Evolutionary conservation across 2,329 filamentous ascomycete species (phyloP).

Genomic region (Colletotrichum caudatum): DNA sequence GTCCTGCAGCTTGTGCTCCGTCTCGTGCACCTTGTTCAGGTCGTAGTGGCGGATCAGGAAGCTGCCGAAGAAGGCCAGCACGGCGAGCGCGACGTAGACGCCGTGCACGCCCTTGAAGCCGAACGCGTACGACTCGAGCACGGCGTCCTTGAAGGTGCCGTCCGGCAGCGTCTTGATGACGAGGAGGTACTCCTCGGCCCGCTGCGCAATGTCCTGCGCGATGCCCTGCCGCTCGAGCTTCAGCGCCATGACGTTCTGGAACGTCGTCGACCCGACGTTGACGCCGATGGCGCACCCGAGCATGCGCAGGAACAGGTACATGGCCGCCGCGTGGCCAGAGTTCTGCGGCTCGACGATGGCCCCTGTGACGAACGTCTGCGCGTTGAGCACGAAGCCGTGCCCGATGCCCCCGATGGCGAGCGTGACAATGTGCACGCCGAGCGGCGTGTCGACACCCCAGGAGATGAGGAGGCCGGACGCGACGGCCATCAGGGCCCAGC

Average conservation of each 20-base stretch:
- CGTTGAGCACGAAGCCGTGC: constrained; percentile 44
- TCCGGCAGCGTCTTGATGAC: constrained; percentile 37
- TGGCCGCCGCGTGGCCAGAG: constrained; percentile 41
- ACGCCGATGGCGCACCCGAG: constrained; percentile 43
- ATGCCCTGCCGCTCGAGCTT: constrained; percentile 40
- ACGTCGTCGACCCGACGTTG: constrained; percentile 42
- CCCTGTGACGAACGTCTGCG: constrained; percentile 45
- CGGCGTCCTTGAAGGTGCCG: constrained; percentile 37
- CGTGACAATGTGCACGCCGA: constrained; percentile 39
- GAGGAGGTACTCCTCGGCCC: constrained; percentile 36
- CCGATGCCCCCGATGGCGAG: constrained; percentile 42
- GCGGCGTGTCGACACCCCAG: constrained; percentile 39
- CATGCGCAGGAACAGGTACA: constrained; percentile 43
- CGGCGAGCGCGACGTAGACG: constrained; percentile 36
- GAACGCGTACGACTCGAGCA: constrained; percentile 34
- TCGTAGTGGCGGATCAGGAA: constrained; percentile 40
- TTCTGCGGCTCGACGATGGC: constrained; percentile 40
- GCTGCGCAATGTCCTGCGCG: constrained; percentile 33
- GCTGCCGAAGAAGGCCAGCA: constrained; percentile 35
- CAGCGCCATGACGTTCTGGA: constrained; percentile 44
- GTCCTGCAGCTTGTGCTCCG: constrained; percentile 33
- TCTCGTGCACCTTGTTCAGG: constrained; percentile 38
- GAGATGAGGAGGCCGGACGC: constrained; percentile 41
- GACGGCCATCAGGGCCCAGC: constrained; percentile 48
- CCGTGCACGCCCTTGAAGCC: constrained; percentile 41